Conservation (phyloP, 495 filamentous ascomycete genomes). For the Annulohypoxylon bovei region DNA sequence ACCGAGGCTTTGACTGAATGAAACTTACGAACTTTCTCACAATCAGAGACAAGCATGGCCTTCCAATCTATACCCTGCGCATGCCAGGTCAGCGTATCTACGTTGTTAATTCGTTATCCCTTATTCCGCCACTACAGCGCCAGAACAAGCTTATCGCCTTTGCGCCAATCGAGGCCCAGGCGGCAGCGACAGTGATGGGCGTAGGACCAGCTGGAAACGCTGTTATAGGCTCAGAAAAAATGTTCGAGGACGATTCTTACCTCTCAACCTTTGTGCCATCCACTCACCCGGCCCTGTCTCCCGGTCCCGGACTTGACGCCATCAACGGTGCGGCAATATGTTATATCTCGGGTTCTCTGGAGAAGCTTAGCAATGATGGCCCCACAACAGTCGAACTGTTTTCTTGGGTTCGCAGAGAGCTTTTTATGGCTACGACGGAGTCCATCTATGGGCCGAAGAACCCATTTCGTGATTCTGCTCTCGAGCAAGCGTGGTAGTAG, state of each 20-base stretch:
- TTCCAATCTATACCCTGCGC: conserved; percentile 46
- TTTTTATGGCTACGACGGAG: conserved; percentile 15
- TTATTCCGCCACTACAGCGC: conserved; percentile 35
- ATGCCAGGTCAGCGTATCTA: conserved; percentile 41
- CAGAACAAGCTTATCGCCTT: conserved; percentile 38
- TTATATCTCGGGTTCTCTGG: not conserved
- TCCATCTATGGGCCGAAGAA: conserved; percentile 13
- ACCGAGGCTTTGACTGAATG: too few relatives aligned
- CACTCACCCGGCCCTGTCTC: not conserved
- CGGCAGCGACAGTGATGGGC: conserved; percentile 2
- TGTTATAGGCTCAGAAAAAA: conserved; percentile 21
- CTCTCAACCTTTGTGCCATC: not conserved
- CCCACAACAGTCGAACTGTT: not conserved
- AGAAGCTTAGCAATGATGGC: not conserved
- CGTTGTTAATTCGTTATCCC: conserved; percentile 35
- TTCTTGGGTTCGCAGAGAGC: not conserved
- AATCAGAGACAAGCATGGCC: conserved; percentile 34
- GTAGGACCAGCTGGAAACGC: conserved; percentile 31
- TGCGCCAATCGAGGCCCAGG: conserved; percentile 7
- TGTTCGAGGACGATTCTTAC: not conserved
- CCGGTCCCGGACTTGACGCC: conserved; percentile 33
- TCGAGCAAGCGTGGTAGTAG: conserved; percentile 13
- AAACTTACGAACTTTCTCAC: not conserved
- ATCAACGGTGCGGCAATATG: conserved; percentile 18
- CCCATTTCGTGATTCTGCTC: conserved; percentile 14